Percentiles rank a stretch among this genome's conserved stretches.
These are phyloP conservation scores for Irineochytrium annulatum DNA, from an alignment of 192 early-diverging fungal species.

Conservation along the genomic window DNA sequence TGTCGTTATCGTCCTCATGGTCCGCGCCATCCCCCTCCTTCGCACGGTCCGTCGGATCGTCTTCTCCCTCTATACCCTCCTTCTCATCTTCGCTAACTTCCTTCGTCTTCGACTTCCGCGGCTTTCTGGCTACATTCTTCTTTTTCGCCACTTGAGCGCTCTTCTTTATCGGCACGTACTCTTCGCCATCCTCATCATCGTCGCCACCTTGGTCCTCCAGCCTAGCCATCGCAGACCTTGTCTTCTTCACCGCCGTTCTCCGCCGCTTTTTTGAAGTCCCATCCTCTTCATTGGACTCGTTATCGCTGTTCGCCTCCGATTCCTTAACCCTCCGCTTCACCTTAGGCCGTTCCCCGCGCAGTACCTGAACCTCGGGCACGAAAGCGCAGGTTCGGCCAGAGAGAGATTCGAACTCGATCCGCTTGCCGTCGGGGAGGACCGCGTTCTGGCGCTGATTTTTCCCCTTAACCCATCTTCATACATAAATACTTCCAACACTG, in stretches of 20 bases:
- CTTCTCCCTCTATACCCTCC: not conserved
- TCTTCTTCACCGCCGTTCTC: too few species aligned
- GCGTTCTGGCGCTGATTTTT: slow-evolving; percentile 31
- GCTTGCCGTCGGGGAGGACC: slow-evolving; percentile 50
- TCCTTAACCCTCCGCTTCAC: too few species aligned
- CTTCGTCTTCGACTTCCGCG: too few species aligned
- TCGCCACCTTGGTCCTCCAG: too few species aligned
- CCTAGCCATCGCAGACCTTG: too few species aligned
- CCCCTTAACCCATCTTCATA: slow-evolving; percentile 55
- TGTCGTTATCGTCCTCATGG: too few species aligned
- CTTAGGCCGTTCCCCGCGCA: slow-evolving; percentile 34
- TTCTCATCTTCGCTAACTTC: not conserved
- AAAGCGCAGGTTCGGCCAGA: slow-evolving; percentile 65
- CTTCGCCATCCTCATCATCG: too few species aligned
- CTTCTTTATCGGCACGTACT: too few species aligned
- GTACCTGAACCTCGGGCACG: slow-evolving; percentile 53
- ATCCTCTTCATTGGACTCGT: not conserved
- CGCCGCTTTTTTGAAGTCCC: not conserved
- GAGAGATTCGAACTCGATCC: slow-evolving; percentile 64
- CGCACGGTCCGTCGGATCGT: not conserved
- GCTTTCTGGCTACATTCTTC: not conserved
- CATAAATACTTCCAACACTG: not conserved
- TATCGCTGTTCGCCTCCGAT: too few species aligned
- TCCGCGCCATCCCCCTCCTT: too few species aligned
- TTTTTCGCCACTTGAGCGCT: too few species aligned